Conservation (phyloP, 2,329 filamentous ascomycete genomes). For the Aspergillus viridinutans region DNA sequence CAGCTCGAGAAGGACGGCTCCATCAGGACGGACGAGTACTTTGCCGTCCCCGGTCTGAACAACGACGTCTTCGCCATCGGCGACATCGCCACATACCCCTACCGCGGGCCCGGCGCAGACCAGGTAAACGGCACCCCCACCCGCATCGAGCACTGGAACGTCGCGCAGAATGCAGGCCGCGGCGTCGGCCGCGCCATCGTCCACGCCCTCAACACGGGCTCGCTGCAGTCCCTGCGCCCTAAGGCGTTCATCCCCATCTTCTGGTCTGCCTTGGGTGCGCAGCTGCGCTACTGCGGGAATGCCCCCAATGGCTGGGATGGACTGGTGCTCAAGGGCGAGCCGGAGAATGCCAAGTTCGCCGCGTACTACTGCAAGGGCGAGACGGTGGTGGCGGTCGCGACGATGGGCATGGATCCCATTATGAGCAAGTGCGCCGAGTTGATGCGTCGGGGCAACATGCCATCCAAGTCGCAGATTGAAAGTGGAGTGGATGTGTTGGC, state of each 20-base stretch:
- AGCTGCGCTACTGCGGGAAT: constrained; percentile 91
- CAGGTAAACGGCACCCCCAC: constrained; percentile 55
- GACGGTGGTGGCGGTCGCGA: constrained; percentile 81
- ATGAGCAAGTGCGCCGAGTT: constrained; percentile 79
- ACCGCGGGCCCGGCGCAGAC: constrained; percentile 79
- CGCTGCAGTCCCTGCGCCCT: constrained; percentile 45
- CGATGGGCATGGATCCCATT: constrained; percentile 83
- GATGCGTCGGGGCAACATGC: constrained; percentile 80
- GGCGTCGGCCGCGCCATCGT: constrained; percentile 73
- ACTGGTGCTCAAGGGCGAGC: constrained; percentile 71
- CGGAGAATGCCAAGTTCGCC: constrained; percentile 74
- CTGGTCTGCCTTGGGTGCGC: constrained; percentile 88
- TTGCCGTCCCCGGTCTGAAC: constrained; percentile 68
- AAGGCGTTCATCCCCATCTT: constrained; percentile 88
- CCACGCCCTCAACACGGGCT: constrained; percentile 43
- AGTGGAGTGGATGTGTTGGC: constrained; percentile 43
- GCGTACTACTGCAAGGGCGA: constrained; percentile 88
- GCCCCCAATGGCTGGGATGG: constrained; percentile 81
- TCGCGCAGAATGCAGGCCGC: constrained; percentile 88
- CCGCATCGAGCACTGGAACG: constrained; percentile 98
- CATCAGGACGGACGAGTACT: constrained; percentile 72
- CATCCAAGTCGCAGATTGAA: constrained; percentile 70
- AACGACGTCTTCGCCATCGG: constrained; percentile 83
- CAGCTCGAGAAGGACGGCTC: constrained; percentile 80
- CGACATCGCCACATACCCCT: constrained; percentile 93